These are phyloP conservation scores for Loxodes magnus DNA, from an alignment of 73 alveolate genomes.

Conservation along the genomic window DNA sequence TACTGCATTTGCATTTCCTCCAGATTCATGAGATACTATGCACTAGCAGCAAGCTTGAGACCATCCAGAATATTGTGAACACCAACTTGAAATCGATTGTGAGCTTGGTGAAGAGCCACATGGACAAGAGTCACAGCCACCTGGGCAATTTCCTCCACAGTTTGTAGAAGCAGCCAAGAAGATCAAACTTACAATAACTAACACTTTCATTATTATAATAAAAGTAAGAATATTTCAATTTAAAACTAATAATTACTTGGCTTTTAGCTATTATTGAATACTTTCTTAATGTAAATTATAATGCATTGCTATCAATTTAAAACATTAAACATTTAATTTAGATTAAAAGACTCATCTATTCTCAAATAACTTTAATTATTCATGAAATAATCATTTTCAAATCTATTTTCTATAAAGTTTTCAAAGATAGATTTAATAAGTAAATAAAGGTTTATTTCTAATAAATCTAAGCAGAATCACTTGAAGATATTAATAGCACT, in stretches of 20 bases:
- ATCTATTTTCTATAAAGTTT: too few species aligned
- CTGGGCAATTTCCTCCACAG: conserved; percentile 60
- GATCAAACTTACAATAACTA: background rate
- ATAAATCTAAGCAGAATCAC: too few species aligned
- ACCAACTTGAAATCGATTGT: conserved; percentile 26
- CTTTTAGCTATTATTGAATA: background rate
- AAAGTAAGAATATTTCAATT: background rate
- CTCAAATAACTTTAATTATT: too few species aligned
- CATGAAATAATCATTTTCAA: too few species aligned
- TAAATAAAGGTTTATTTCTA: too few species aligned
- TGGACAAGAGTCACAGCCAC: conserved; percentile 19
- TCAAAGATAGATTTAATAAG: too few species aligned
- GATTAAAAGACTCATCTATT: too few species aligned
- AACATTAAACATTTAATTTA: too few species aligned
- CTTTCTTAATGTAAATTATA: background rate
- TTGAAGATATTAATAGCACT: too few species aligned
- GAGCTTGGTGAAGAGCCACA: conserved; percentile 19
- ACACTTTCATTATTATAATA: background rate
- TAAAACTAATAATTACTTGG: background rate
- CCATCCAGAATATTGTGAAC: conserved; percentile 27
- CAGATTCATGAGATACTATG: conserved; percentile 29
- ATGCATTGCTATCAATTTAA: background rate
- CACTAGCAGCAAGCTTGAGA: conserved; percentile 42
- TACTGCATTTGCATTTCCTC: conserved; percentile 38
- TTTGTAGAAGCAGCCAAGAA: conserved; percentile 16